Evolutionary conservation across 2,329 filamentous ascomycete species (phyloP).

Genomic region (Pseudogymnoascus pannorum): DNA sequence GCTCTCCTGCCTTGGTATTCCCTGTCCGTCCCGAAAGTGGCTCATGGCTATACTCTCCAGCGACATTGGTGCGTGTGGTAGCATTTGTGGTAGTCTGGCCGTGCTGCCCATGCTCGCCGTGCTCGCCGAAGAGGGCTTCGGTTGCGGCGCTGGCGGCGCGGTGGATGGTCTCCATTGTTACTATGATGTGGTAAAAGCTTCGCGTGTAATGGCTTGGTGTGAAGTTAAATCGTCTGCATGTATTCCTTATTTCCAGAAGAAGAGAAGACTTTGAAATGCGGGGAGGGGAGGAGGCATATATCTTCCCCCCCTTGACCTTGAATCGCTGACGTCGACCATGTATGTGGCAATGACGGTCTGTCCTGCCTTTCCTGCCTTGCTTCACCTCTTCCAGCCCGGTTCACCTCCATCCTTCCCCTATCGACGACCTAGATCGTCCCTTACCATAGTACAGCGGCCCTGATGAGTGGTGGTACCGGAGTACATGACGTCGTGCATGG

Average conservation of each 20-base stretch:
- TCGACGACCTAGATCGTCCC: not conserved
- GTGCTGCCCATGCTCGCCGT: not conserved
- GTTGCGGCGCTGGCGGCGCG: not conserved
- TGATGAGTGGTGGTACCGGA: not conserved
- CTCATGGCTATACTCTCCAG: slow-evolving; percentile 37
- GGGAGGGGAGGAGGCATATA: not conserved
- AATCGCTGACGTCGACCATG: not conserved
- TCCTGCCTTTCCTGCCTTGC: not conserved
- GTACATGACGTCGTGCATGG: slow-evolving; percentile 2
- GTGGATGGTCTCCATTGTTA: not conserved
- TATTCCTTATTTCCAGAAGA: not conserved
- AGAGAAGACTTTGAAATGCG: not conserved
- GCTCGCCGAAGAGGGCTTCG: not conserved
- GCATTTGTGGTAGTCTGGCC: not conserved
- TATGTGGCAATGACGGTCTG: not conserved
- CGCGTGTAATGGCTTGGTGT: not conserved
- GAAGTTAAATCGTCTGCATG: too few species aligned
- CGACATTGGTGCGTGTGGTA: not conserved
- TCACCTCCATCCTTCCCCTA: not conserved
- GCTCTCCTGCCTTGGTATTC: slow-evolving; percentile 59
- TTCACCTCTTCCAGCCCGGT: not conserved
- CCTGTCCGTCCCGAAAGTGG: slow-evolving; percentile 66
- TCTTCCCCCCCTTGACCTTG: not conserved
- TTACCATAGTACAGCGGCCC: not conserved
- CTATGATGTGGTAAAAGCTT: not conserved